These are phyloP conservation scores for Leucocoprinus leucothites DNA, from an alignment of 768 basidiomycete genomes.

Conservation along the genomic window DNA sequence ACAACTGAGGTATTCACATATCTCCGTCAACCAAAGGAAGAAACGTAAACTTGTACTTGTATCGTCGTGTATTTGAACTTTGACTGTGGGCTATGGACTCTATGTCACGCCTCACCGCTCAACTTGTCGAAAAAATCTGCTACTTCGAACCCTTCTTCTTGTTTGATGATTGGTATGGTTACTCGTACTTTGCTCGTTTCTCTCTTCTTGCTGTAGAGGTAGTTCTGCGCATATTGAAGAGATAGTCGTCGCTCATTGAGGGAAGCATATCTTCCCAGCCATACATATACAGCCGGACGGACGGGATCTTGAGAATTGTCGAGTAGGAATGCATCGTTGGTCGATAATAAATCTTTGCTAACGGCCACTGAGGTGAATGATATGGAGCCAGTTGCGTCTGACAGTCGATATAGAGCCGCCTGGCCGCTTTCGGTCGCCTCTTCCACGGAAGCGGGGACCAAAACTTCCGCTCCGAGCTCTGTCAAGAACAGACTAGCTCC, in stretches of 20 bases:
- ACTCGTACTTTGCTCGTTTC: slow-evolving; percentile 20
- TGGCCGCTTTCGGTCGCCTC: slow-evolving; percentile 11
- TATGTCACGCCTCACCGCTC: not conserved
- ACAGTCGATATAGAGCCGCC: slow-evolving; percentile 37
- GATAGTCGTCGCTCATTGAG: slow-evolving; percentile 47
- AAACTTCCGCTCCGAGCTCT: slow-evolving; percentile 37
- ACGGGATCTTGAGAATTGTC: slow-evolving; percentile 35
- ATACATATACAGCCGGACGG: slow-evolving; percentile 50
- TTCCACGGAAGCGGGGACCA: slow-evolving; percentile 15
- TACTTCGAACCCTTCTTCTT: slow-evolving; percentile 53
- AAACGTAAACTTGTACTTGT: too few relatives aligned
- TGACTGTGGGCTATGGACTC: too few relatives aligned
- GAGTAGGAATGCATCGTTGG: slow-evolving; percentile 50
- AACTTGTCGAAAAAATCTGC: slow-evolving; percentile 38
- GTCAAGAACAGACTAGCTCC: slow-evolving; percentile 46
- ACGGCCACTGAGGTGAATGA: slow-evolving; percentile 33
- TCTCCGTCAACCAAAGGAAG: too few relatives aligned
- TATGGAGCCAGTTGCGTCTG: slow-evolving; percentile 40
- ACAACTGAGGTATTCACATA: too few relatives aligned
- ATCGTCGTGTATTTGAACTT: too few relatives aligned
- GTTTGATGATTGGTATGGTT: slow-evolving; percentile 45
- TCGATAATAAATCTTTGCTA: slow-evolving; percentile 33
- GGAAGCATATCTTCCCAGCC: slow-evolving; percentile 52
- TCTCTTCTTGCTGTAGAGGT: slow-evolving; percentile 40
- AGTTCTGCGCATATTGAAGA: slow-evolving; percentile 53